Conservation (phyloP, 2,329 filamentous ascomycete genomes). For the Iodosphaeria phyllophila region DNA sequence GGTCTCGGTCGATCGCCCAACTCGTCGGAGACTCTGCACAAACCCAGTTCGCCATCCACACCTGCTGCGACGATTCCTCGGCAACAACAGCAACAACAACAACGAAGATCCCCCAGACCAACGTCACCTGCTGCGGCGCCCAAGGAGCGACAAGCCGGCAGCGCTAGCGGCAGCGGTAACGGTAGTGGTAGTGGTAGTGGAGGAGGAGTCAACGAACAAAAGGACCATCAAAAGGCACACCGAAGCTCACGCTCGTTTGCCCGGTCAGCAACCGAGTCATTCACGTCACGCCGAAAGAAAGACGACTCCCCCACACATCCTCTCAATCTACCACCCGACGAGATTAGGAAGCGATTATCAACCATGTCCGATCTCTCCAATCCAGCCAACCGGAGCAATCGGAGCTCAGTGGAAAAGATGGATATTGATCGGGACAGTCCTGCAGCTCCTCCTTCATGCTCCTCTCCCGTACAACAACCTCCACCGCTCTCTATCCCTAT, state of each 20-base stretch:
- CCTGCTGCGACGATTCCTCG: conserved; percentile 6
- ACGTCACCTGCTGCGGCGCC: conserved; percentile 12
- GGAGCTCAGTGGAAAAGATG: conserved; percentile 40
- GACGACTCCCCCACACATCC: conserved; percentile 61
- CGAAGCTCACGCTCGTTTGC: conserved; percentile 25
- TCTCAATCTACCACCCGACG: conserved; percentile 76
- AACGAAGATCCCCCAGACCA: conserved; percentile 8
- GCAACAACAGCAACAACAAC: conserved; percentile 2
- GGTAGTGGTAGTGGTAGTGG: background rate
- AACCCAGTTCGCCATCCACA: conserved; percentile 11
- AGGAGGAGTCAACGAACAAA: background rate
- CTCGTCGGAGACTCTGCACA: no score
- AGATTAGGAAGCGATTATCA: conserved; percentile 62
- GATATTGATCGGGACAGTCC: conserved; percentile 53
- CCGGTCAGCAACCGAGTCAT: conserved; percentile 28
- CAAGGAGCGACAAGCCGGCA: conserved; percentile 5
- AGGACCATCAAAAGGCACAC: conserved; percentile 9
- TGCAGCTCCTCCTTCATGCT: conserved; percentile 28
- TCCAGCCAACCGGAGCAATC: no score
- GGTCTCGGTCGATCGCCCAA: conserved; percentile 1
- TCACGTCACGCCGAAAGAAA: conserved; percentile 31
- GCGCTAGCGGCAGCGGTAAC: background rate
- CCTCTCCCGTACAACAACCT: conserved; percentile 21
- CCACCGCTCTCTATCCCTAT: conserved; percentile 3
- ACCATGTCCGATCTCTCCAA: conserved; percentile 44